phyloP scores from a whole-genome alignment of 306 rosid species.

The Medicago ruthenica region DNA sequence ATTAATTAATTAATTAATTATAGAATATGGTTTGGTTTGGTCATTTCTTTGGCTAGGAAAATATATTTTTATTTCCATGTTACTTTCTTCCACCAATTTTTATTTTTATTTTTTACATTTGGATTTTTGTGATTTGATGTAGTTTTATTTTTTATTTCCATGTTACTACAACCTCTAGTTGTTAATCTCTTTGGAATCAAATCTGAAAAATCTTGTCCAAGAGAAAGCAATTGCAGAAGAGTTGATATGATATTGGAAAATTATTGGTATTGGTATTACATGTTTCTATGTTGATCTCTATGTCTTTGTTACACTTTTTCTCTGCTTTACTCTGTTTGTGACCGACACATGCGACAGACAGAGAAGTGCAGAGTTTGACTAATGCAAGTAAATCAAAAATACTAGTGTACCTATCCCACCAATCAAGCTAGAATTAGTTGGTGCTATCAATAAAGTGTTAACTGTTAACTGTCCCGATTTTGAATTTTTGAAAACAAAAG shows the following conservation, averaged over 20 bases:
- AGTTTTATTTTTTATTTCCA: slow-evolving; percentile 6
- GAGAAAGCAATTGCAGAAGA: slow-evolving; percentile 75
- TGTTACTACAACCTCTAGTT: slow-evolving; percentile 72
- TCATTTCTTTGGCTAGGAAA: slow-evolving; percentile 41
- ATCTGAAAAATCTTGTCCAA: slow-evolving; percentile 53
- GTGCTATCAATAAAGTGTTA: slow-evolving; percentile 43
- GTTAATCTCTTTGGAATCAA: slow-evolving; percentile 58
- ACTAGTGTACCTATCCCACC: slow-evolving; percentile 34
- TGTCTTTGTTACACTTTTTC: neutral
- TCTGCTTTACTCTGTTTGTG: neutral
- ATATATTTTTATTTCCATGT: slow-evolving; percentile 37
- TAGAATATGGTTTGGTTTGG: slow-evolving; percentile 11
- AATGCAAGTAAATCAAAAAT: slow-evolving; percentile 36
- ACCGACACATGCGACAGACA: slow-evolving; percentile 47
- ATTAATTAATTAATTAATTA: neutral
- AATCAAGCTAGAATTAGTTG: slow-evolving; percentile 40
- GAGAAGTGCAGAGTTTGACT: slow-evolving; percentile 37
- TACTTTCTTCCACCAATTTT: slow-evolving; percentile 42
- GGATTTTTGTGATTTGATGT: neutral
- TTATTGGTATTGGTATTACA: slow-evolving; percentile 16
- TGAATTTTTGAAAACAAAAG: neutral
- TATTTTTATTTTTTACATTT: neutral
- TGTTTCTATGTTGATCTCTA: slow-evolving; percentile 12
- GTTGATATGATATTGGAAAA: slow-evolving; percentile 67
- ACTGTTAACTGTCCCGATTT: slow-evolving; percentile 46